Evolutionary conservation across 306 rosid genomes (phyloP).

Genomic region (Glycine tomentella): DNA sequence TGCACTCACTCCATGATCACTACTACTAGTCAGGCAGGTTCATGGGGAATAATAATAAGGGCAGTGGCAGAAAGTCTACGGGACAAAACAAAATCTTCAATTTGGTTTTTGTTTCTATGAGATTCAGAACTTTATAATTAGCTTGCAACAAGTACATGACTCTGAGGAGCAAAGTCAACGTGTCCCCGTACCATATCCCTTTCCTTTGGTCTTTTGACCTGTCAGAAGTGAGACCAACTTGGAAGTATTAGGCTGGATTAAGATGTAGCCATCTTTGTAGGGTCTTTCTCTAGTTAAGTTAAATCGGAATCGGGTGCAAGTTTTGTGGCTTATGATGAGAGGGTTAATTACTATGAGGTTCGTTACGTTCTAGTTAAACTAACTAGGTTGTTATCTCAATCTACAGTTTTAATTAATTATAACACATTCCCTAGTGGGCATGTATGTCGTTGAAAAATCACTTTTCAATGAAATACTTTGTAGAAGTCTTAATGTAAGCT

Average conservation of each 20-base stretch:
- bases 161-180: slow-evolving; percentile 62
- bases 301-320: neutral
- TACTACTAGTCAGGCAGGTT: slow-evolving; percentile 5
- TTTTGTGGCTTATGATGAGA: neutral
- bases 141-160: slow-evolving; percentile 40
- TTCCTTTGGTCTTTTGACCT: slow-evolving; percentile 59
- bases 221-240: slow-evolving; percentile 57
- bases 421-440: too few species aligned
- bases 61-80: slow-evolving; percentile 26
- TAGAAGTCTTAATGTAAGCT: too few species aligned
- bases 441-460: too few species aligned
- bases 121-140: slow-evolving; percentile 29
- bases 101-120: slow-evolving; percentile 41
- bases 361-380: too few species aligned
- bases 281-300: slow-evolving; percentile 52
- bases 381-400: too few species aligned
- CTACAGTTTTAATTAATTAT: too few species aligned
- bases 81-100: slow-evolving; percentile 60
- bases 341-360: neutral
- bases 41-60: slow-evolving; percentile 44
- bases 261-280: slow-evolving; percentile 51
- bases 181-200: slow-evolving; percentile 40
- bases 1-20: neutral
- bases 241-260: slow-evolving; percentile 55
- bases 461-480: too few species aligned